Percentiles rank a stretch among this genome's conserved stretches.
These are phyloP conservation scores for Raddia guianensis DNA, from an alignment of 176 grass and related monocot genomes.

Conservation along the genomic window DNA sequence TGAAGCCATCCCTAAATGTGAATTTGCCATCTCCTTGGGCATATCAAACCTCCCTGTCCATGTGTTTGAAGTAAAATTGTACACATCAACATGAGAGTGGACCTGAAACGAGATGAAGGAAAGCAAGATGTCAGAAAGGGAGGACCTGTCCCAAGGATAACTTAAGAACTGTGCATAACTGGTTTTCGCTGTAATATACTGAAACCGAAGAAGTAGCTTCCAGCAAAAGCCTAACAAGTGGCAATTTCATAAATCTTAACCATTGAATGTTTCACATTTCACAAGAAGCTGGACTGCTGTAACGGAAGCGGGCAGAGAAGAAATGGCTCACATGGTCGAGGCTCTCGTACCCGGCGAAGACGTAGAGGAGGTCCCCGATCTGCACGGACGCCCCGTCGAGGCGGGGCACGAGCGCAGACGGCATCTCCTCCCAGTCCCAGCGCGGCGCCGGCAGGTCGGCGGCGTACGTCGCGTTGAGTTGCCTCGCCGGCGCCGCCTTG, in stretches of 20 bases:
- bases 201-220: no score
- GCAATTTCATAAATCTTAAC: no score
- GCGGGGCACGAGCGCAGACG: conserved; percentile 71
- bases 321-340: conserved; percentile 71
- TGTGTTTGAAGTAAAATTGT: conserved; percentile 73
- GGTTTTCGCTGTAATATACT: no score
- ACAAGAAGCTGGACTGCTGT: background rate
- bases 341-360: conserved; percentile 75
- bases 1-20: conserved; percentile 75
- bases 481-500: background rate
- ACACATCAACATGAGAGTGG: conserved; percentile 94
- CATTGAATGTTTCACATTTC: background rate
- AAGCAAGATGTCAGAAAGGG: conserved; percentile 28
- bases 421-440: conserved; percentile 82
- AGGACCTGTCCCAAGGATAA: background rate
- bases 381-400: conserved; percentile 78
- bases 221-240: no score
- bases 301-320: background rate
- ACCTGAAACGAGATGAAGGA: conserved; percentile 56
- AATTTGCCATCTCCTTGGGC: conserved; percentile 85
- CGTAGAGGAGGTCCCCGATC: conserved; percentile 71
- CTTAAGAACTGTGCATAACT: background rate
- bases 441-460: conserved; percentile 63
- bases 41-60: conserved; percentile 76
- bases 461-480: conserved; percentile 75